These are phyloP conservation scores for Chamaecrista fasciculata DNA, from an alignment of 306 rosid species.

Conservation along the genomic window DNA sequence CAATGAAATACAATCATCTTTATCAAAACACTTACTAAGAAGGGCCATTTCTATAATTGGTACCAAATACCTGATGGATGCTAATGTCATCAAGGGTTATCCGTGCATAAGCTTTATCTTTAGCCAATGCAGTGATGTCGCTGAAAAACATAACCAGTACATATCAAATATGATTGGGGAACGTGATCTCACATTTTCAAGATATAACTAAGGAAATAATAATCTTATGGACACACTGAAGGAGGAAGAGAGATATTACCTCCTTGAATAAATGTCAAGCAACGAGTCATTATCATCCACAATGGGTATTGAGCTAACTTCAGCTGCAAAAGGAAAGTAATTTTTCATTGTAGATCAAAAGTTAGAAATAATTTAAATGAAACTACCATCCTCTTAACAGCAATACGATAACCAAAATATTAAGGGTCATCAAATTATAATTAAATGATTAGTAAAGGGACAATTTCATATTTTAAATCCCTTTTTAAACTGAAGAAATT, in stretches of 20 bases:
- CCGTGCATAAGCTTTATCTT: slow-evolving; percentile 74
- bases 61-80: slow-evolving; percentile 61
- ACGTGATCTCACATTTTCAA: slow-evolving; percentile 4
- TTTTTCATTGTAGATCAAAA: slow-evolving; percentile 28
- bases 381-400: slow-evolving; percentile 25
- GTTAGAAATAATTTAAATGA: slow-evolving; percentile 10
- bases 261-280: slow-evolving; percentile 76
- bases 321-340: slow-evolving; percentile 54
- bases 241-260: slow-evolving; percentile 38
- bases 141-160: slow-evolving; percentile 39
- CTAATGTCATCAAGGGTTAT: slow-evolving; percentile 62
- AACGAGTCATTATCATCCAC: slow-evolving; percentile 76
- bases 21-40: background rate
- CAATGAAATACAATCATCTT: background rate
- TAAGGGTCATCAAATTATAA: background rate
- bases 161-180: slow-evolving; percentile 22
- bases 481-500: background rate
- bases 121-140: slow-evolving; percentile 89
- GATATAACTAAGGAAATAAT: slow-evolving; percentile 2
- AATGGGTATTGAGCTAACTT: slow-evolving; percentile 78
- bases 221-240: background rate
- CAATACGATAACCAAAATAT: slow-evolving; percentile 9
- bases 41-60: background rate
- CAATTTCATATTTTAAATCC: background rate
- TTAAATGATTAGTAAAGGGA: background rate